Conservation (phyloP, 495 filamentous ascomycete genomes). For the Penicillium samsonianum region DNA sequence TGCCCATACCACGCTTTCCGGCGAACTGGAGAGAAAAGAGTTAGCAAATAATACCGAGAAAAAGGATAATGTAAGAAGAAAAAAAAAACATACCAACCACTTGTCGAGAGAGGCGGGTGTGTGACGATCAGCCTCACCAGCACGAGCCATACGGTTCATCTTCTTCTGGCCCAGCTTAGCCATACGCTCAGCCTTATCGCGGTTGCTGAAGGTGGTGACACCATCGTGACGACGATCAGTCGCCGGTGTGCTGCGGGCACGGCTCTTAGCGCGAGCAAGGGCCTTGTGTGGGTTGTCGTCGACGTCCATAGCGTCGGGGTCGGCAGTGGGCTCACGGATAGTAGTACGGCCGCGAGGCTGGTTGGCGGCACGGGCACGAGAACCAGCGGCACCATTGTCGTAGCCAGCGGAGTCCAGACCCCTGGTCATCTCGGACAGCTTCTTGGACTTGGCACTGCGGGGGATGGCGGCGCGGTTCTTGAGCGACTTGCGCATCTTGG, state of each 20-base stretch:
- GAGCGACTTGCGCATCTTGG: slow-evolving; percentile 85
- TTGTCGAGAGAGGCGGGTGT: slow-evolving; percentile 78
- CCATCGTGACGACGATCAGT: slow-evolving; percentile 86
- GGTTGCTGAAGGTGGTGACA: slow-evolving; percentile 47
- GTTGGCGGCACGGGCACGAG: slow-evolving; percentile 64
- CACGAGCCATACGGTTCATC: slow-evolving; percentile 97
- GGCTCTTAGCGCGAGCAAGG: slow-evolving; percentile 72
- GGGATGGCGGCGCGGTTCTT: slow-evolving; percentile 96
- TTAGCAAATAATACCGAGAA: slow-evolving; percentile 24
- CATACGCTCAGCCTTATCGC: slow-evolving; percentile 79
- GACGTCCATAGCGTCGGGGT: slow-evolving; percentile 83
- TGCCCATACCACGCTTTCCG: slow-evolving; percentile 61
- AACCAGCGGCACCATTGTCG: slow-evolving; percentile 71
- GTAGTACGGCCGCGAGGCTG: slow-evolving; percentile 58
- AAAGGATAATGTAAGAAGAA: slow-evolving; percentile 5
- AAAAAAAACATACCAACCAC: slow-evolving; percentile 75
- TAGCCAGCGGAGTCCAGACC: slow-evolving; percentile 82
- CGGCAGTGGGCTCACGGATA: slow-evolving; percentile 56
- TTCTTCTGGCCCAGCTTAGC: slow-evolving; percentile 90
- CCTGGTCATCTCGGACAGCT: slow-evolving; percentile 79
- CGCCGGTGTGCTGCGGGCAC: slow-evolving; percentile 70
- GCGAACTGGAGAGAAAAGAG: slow-evolving; percentile 43
- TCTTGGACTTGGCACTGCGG: slow-evolving; percentile 68
- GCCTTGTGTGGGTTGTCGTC: slow-evolving; percentile 71
- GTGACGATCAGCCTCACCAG: slow-evolving; percentile 96